phyloP scores from a whole-genome alignment of 805 yeast species.

The Wickerhamiella australiensis region DNA sequence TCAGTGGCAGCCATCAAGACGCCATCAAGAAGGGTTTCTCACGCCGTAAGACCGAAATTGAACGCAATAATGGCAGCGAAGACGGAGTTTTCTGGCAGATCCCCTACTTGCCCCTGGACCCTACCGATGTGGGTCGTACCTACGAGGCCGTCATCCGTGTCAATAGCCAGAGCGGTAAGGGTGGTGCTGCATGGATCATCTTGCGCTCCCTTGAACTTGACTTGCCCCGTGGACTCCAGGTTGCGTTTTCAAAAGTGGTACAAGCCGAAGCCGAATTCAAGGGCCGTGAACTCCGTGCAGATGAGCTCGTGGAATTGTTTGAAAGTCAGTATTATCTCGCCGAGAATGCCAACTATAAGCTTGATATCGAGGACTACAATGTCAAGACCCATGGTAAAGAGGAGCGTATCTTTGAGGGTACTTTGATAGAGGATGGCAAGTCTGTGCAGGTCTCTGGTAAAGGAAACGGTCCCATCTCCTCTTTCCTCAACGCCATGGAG shows the following conservation, averaged over 20 bases:
- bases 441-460: constrained; percentile 38
- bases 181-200: constrained; percentile 83
- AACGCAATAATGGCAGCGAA: constrained; percentile 26
- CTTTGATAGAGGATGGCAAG: constrained; percentile 32
- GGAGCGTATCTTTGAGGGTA: constrained; percentile 20
- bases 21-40: constrained; percentile 76
- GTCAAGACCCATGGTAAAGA: constrained; percentile 39
- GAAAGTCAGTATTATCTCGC: constrained; percentile 42
- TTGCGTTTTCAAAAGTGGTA: constrained; percentile 59
- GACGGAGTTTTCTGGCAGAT: constrained; percentile 46
- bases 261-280: constrained; percentile 55
- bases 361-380: constrained; percentile 33
- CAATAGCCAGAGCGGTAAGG: constrained; percentile 79
- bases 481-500: constrained; percentile 52
- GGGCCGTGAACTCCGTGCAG: constrained; percentile 58
- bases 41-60: constrained; percentile 32
- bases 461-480: constrained; percentile 79
- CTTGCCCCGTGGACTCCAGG: constrained; percentile 69
- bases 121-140: constrained; percentile 74
- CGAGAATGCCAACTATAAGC: constrained; percentile 31
- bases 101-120: constrained; percentile 77
- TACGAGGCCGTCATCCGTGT: constrained; percentile 86
- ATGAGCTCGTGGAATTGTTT: constrained; percentile 55
- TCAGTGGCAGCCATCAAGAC: constrained; percentile 79
- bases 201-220: constrained; percentile 64